These are phyloP conservation scores for Laburnicola sp. DNA, from an alignment of 2,329 filamentous ascomycete species.

Conservation along the genomic window DNA sequence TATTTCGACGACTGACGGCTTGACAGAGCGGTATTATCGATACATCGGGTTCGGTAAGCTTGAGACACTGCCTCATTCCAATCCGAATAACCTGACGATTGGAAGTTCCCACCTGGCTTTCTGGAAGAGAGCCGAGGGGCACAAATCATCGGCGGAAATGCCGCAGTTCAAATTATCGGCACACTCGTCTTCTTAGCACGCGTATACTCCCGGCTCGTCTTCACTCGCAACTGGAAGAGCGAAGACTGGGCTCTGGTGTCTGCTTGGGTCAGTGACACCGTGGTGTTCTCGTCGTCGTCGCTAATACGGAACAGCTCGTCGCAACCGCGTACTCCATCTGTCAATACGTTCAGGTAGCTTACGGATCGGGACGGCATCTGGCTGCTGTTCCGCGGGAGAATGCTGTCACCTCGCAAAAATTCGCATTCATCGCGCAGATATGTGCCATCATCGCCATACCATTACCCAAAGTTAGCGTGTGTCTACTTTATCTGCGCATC, in stretches of 20 bases:
- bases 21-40: too few relatives aligned
- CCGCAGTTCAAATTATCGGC: conserved; percentile 18
- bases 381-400: conserved; percentile 4
- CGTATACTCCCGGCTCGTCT: conserved; percentile 21
- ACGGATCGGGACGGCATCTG: conserved; percentile 23
- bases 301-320: conserved; percentile 8
- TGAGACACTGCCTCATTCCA: too few relatives aligned
- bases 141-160: conserved; percentile 24
- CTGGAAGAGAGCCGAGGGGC: conserved; percentile 18
- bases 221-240: conserved; percentile 21
- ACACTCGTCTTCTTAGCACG: conserved; percentile 23
- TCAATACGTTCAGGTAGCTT: conserved; percentile 25
- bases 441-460: conserved; percentile 21
- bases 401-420: conserved; percentile 20
- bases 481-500: conserved; percentile 25
- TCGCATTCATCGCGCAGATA: conserved; percentile 23
- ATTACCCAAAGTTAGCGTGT: conserved; percentile 28
- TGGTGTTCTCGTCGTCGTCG: too few relatives aligned
- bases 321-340: conserved; percentile 24
- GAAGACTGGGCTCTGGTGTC: conserved; percentile 22
- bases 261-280: conserved; percentile 21
- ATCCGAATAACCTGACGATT: too few relatives aligned
- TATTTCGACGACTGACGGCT: too few relatives aligned
- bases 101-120: background rate
- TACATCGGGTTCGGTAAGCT: too few relatives aligned